These are phyloP conservation scores for Rhynchospora breviuscula DNA, from an alignment of 176 grass and related monocot species.

Conservation along the genomic window DNA sequence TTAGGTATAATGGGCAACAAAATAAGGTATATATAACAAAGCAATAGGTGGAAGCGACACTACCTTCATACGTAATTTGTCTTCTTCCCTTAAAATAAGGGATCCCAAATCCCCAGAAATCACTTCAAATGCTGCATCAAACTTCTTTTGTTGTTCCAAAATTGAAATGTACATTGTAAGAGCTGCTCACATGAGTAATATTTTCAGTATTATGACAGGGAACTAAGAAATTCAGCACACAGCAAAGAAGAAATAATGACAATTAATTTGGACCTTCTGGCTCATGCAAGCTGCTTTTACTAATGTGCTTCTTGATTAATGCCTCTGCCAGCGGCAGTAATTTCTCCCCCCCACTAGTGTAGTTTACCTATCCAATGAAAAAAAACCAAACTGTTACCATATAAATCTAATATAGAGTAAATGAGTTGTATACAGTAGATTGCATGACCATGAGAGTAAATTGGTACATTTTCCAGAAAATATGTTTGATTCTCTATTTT, in stretches of 20 bases:
- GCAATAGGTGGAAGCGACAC: not conserved
- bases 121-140: conserved; percentile 76
- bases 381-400: conserved; percentile 17
- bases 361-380: conserved; percentile 41
- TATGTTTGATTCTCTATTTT: not conserved
- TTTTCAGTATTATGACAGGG: conserved; percentile 22
- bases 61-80: conserved; percentile 91
- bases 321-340: conserved; percentile 71
- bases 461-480: not conserved
- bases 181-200: conserved; percentile 42
- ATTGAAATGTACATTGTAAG: conserved; percentile 79
- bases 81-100: conserved; percentile 84
- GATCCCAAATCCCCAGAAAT: conserved; percentile 85
- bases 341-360: conserved; percentile 61
- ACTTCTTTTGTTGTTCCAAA: conserved; percentile 91
- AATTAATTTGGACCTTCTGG: conserved; percentile 62
- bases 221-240: not conserved
- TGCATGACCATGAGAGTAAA: not conserved
- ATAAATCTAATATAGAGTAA: not conserved
- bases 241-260: conserved; percentile 15
- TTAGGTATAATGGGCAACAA: conserved; percentile 16
- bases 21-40: conserved; percentile 7
- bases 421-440: conserved; percentile 5
- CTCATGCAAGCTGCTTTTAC: conserved; percentile 77
- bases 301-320: conserved; percentile 86